Percentiles rank a stretch among this genome's conserved stretches.
Conservation (phyloP, 169 alveolate species). For the Plasmodium sp. region DNA sequence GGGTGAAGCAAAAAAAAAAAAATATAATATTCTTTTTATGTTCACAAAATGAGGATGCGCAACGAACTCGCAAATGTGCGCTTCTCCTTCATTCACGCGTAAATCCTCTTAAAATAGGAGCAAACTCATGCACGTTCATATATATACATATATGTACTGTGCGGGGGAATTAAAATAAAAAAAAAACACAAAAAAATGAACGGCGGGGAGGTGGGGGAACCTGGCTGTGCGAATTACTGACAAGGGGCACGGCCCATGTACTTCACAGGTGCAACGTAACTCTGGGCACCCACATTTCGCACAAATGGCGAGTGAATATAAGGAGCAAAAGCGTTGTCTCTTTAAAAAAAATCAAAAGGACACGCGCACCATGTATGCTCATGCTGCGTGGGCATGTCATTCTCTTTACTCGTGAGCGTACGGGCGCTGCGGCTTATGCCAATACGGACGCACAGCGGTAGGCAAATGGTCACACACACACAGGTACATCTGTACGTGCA, state of each 20-base stretch:
- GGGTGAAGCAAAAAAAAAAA: neutral
- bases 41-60: neutral
- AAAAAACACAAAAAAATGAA: neutral
- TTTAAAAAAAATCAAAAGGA: neutral
- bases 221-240: neutral
- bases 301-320: neutral
- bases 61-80: neutral
- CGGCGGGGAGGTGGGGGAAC: neutral
- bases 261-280: neutral
- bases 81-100: neutral
- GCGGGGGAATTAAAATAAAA: neutral
- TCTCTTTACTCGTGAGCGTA: neutral
- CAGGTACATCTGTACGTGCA: neutral
- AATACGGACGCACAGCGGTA: neutral
- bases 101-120: neutral
- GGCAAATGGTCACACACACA: neutral
- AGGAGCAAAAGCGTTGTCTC: neutral
- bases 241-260: neutral
- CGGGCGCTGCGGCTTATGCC: neutral
- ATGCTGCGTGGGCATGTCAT: neutral
- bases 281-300: neutral
- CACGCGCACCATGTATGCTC: neutral
- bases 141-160: neutral
- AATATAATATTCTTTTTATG: neutral
- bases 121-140: neutral